Evolutionary conservation across 441 rosid species (phyloP).

Genomic region (Populus hybrid): DNA sequence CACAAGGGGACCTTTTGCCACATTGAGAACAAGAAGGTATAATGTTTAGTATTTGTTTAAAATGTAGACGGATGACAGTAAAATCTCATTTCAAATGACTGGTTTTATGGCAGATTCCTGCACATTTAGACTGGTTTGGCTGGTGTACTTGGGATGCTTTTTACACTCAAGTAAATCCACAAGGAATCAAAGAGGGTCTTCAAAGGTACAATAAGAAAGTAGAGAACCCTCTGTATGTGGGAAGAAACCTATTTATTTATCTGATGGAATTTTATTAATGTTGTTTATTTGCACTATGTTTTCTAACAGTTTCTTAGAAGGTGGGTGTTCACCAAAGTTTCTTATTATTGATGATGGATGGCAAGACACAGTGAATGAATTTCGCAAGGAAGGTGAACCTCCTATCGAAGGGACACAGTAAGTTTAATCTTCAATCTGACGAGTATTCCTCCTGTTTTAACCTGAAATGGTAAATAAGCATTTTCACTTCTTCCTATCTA

Average conservation of each 20-base stretch:
- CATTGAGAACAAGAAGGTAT: conserved; percentile 56
- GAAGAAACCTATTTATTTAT: not conserved
- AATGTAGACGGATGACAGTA: not conserved
- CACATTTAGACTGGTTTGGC: conserved; percentile 76
- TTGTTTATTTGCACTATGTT: not conserved
- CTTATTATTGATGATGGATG: conserved; percentile 78
- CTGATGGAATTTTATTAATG: not conserved
- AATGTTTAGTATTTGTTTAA: not conserved
- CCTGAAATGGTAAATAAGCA: not conserved
- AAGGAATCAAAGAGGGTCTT: conserved; percentile 65
- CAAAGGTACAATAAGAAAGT: conserved; percentile 40
- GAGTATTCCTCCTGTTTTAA: not conserved
- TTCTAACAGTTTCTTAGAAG: conserved; percentile 48
- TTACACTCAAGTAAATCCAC: conserved; percentile 56
- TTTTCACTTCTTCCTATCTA: conserved; percentile 2
- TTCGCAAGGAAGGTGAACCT: conserved; percentile 30
- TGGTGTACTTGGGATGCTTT: conserved; percentile 95
- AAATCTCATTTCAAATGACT: not conserved
- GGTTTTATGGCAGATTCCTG: conserved; percentile 43
- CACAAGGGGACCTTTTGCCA: conserved; percentile 59
- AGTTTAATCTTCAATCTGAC: conserved; percentile 16
- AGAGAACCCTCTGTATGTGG: not conserved
- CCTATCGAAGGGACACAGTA: conserved; percentile 43
- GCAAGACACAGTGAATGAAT: conserved; percentile 57
- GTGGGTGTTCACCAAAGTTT: conserved; percentile 59